Percentiles rank a stretch among this genome's conserved stretches.
phyloP scores from a whole-genome alignment of 2,329 filamentous ascomycete species.

The Cercospora janseana region DNA sequence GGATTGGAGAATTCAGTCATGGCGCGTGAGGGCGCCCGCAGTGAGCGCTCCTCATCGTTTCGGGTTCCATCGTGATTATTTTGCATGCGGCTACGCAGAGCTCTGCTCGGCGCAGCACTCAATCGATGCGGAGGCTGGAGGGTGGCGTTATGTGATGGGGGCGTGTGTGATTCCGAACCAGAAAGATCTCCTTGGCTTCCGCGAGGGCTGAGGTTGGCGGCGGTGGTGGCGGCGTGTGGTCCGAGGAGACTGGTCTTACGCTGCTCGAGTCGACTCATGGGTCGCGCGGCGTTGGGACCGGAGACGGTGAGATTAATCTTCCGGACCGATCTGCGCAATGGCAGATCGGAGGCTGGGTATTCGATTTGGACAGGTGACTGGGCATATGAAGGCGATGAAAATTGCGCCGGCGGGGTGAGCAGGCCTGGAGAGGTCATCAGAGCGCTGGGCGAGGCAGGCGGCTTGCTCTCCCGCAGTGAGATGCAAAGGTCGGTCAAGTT shows the following conservation, averaged over 20 bases:
- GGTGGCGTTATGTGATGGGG: slow-evolving; percentile 30
- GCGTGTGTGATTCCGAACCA: slow-evolving; percentile 31
- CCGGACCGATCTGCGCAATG: slow-evolving; percentile 9
- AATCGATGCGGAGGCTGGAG: slow-evolving; percentile 31
- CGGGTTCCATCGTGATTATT: slow-evolving; percentile 31
- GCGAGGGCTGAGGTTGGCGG: slow-evolving; percentile 32
- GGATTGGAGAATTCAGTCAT: slow-evolving; percentile 43
- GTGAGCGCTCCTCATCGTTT: slow-evolving; percentile 41
- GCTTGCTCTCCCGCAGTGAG: slow-evolving; percentile 57
- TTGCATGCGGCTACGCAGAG: slow-evolving; percentile 37
- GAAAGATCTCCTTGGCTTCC: slow-evolving; percentile 33
- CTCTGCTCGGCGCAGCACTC: slow-evolving; percentile 40
- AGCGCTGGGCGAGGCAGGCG: slow-evolving; percentile 23
- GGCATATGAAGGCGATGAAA: neutral
- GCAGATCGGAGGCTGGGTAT: neutral
- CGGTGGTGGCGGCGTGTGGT: slow-evolving; percentile 20
- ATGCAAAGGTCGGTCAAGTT: slow-evolving; percentile 90
- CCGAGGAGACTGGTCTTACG: slow-evolving; percentile 42
- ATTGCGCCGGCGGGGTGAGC: neutral
- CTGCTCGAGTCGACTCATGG: slow-evolving; percentile 46
- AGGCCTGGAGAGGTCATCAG: neutral
- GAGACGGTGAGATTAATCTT: slow-evolving; percentile 19
- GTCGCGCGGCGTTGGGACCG: slow-evolving; percentile 33
- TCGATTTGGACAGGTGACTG: neutral
- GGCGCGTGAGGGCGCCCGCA: slow-evolving; percentile 50